phyloP scores from a whole-genome alignment of 208 protist genomes.

The Leptomonas pyrrhocoris region DNA sequence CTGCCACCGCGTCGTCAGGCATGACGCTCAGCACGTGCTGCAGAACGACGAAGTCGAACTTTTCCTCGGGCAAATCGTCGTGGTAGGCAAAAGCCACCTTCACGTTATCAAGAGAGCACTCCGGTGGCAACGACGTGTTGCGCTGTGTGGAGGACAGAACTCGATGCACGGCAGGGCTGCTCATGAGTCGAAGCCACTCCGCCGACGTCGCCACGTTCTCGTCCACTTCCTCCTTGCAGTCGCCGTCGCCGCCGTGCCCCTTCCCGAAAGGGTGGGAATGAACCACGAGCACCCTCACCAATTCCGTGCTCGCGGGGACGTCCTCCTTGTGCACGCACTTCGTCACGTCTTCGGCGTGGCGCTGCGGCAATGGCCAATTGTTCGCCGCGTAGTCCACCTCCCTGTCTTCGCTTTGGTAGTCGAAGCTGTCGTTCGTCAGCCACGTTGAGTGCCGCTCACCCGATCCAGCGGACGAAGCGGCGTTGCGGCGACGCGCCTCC shows the following conservation, averaged over 20 bases:
- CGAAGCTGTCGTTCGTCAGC: conserved; percentile 85
- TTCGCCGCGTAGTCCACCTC: conserved; percentile 63
- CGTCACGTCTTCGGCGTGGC: conserved; percentile 41
- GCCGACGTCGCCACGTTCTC: conserved; percentile 12
- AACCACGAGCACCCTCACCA: conserved; percentile 44
- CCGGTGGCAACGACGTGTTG: conserved; percentile 17
- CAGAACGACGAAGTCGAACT: conserved; percentile 76
- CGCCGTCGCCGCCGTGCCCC: not conserved
- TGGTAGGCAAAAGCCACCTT: conserved; percentile 25
- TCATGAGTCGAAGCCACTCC: conserved; percentile 41
- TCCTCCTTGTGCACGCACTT: conserved; percentile 9
- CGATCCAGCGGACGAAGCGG: not conserved
- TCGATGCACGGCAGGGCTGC: conserved; percentile 34
- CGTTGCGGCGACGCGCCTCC: conserved; percentile 51
- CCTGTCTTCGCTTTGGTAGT: conserved; percentile 87
- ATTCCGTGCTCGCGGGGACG: not conserved
- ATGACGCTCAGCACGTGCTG: conserved; percentile 68
- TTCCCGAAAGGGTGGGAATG: conserved; percentile 13
- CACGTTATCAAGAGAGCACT: conserved; percentile 14
- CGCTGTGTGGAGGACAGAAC: conserved; percentile 18
- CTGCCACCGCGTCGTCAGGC: conserved; percentile 29
- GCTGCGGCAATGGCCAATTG: conserved; percentile 49
- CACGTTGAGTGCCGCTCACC: conserved; percentile 38
- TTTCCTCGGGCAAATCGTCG: conserved; percentile 12
- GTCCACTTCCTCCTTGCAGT: not conserved